Conservation (phyloP, 495 filamentous ascomycete genomes). For the Talaromyces liani region DNA sequence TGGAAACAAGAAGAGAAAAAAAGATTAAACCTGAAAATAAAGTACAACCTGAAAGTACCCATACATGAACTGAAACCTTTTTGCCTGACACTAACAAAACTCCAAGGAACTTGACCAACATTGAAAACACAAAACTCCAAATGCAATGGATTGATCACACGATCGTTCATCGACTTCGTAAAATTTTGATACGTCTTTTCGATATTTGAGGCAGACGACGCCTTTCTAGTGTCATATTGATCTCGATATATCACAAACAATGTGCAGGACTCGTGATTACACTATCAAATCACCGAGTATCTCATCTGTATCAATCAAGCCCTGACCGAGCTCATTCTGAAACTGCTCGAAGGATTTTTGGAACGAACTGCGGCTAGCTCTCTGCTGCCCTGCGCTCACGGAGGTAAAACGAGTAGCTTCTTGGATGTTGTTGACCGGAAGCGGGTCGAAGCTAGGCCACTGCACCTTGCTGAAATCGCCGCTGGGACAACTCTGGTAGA, state of each 20-base stretch:
- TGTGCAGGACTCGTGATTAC: not conserved
- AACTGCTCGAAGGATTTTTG: not conserved
- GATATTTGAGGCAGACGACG: not conserved
- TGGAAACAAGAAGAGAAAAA: not conserved
- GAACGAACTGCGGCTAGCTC: not conserved
- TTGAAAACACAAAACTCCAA: not conserved
- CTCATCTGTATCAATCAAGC: constrained; percentile 3
- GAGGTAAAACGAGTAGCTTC: not conserved
- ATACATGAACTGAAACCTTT: not conserved
- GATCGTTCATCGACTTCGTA: constrained; percentile 3
- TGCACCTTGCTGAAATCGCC: constrained; percentile 8
- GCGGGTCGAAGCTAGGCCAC: constrained; percentile 5
- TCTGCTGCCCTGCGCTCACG: not conserved
- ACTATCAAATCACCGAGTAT: not conserved
- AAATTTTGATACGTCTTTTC: not conserved
- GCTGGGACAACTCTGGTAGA: constrained; percentile 15
- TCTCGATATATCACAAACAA: not conserved
- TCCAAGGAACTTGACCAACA: not conserved
- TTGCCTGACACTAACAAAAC: not conserved
- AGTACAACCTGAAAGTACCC: not conserved
- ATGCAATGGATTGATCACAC: not conserved
- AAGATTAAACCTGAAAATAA: not conserved
- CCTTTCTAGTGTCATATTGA: not conserved
- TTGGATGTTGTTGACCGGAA: not conserved
- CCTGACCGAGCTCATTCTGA: not conserved